These are phyloP conservation scores for Aphanomyces astaci DNA, from an alignment of 352 stramenopile genomes.

Conservation along the genomic window DNA sequence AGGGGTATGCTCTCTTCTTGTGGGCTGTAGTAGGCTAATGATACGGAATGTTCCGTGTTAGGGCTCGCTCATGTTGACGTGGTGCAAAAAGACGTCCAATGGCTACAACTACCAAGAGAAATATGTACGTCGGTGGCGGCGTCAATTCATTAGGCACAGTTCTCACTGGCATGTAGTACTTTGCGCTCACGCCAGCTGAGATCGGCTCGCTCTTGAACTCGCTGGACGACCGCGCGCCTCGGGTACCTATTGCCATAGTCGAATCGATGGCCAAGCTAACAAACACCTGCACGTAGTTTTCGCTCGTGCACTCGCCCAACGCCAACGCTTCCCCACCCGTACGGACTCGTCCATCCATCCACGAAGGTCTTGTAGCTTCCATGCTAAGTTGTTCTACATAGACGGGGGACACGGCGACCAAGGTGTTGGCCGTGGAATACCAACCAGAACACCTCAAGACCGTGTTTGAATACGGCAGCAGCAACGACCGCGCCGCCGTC, in stretches of 20 bases:
- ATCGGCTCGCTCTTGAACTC: constrained; percentile 69
- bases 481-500: constrained; percentile 41
- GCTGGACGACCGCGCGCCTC: constrained; percentile 34
- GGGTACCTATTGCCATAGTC: background rate
- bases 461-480: constrained; percentile 17
- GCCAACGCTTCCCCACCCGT: constrained; percentile 42
- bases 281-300: background rate
- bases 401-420: background rate
- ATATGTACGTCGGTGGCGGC: constrained; percentile 49
- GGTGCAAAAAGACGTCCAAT: constrained; percentile 56
- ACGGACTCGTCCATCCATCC: too few relatives aligned
- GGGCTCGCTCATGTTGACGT: constrained; percentile 78
- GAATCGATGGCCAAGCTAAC: background rate
- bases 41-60: constrained; percentile 24
- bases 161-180: too few relatives aligned
- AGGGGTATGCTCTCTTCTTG: constrained; percentile 31
- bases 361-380: too few relatives aligned
- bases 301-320: constrained; percentile 68
- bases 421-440: constrained; percentile 13
- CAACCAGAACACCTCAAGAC: constrained; percentile 20
- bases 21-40: background rate
- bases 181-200: constrained; percentile 68
- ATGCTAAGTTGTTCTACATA: too few relatives aligned
- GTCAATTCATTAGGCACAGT: too few relatives aligned
- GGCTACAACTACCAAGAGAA: constrained; percentile 76